A percentile compares a stretch with the other conserved stretches of the same genome.
Evolutionary conservation across 768 basidiomycete species (phyloP).

Genomic region (Psilocybe tampanensis): DNA sequence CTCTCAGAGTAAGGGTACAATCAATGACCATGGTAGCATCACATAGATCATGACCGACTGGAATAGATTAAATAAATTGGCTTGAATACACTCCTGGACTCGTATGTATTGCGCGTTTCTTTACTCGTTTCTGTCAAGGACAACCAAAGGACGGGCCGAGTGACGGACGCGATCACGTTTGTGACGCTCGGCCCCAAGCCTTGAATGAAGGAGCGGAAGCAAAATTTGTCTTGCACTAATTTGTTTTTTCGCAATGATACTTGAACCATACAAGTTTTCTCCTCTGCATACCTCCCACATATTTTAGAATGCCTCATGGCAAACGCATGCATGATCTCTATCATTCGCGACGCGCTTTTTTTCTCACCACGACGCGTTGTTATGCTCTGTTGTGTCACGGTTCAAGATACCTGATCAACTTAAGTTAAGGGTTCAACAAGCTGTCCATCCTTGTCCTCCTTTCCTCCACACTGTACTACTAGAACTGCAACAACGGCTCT

Average conservation of each 20-base stretch:
- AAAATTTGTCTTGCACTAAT: slow-evolving; percentile 1
- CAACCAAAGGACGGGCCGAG: not conserved
- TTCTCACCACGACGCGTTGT: slow-evolving; percentile 42
- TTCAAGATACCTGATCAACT: slow-evolving; percentile 37
- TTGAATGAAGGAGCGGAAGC: slow-evolving; percentile 1
- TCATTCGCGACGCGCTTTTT: slow-evolving; percentile 30
- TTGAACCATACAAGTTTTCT: not conserved
- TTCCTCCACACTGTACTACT: slow-evolving; percentile 57
- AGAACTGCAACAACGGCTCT: slow-evolving; percentile 36
- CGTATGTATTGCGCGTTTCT: not conserved
- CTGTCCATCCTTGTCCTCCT: slow-evolving; percentile 10
- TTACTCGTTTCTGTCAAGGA: not conserved
- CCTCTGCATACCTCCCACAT: not conserved
- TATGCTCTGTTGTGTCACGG: slow-evolving; percentile 40
- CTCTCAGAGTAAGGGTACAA: too few relatives aligned
- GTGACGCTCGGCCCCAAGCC: not conserved
- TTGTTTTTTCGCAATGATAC: not conserved
- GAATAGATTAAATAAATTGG: too few relatives aligned
- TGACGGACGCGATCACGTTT: slow-evolving; percentile 13
- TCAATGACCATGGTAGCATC: too few relatives aligned
- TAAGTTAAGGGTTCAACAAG: slow-evolving; percentile 6
- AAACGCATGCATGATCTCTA: slow-evolving; percentile 25
- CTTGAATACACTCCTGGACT: too few relatives aligned
- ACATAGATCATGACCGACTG: too few relatives aligned
- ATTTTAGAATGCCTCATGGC: slow-evolving; percentile 15